These are phyloP conservation scores for Acer negundo DNA, from an alignment of 345 rosid species.

Conservation along the genomic window DNA sequence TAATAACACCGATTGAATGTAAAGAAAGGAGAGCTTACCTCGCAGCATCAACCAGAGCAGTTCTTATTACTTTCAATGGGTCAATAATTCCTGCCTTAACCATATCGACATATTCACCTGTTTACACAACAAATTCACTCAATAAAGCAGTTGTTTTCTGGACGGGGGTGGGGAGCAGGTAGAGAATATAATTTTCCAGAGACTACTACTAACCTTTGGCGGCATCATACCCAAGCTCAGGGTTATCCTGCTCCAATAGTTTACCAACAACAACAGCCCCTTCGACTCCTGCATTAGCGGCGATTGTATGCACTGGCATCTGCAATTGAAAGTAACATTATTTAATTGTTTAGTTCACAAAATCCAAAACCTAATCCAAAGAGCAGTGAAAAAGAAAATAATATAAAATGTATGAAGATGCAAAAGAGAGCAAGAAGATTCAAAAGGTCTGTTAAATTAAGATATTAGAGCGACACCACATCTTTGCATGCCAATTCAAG, in stretches of 20 bases:
- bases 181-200: not conserved
- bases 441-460: not conserved
- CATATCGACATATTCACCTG: conserved; percentile 97
- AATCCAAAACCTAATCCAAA: not conserved
- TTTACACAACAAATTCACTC: not conserved
- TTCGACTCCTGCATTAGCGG: conserved; percentile 89
- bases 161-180: not conserved
- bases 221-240: conserved; percentile 93
- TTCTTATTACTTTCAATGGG: conserved; percentile 94
- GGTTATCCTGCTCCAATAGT: conserved; percentile 82
- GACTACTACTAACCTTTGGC: conserved; percentile 71
- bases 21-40: conserved; percentile 40
- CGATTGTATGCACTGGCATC: conserved; percentile 86
- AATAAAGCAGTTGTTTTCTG: not conserved
- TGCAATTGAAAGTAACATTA: conserved; percentile 31
- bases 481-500: not conserved
- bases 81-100: conserved; percentile 89
- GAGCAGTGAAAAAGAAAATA: not conserved
- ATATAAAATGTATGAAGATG: not conserved
- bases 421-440: not conserved
- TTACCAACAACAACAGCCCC: conserved; percentile 97
- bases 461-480: not conserved
- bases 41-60: conserved; percentile 94
- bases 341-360: not conserved
- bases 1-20: not conserved